A percentile compares a stretch with the other conserved stretches of the same genome.
Evolutionary conservation across 1,284 basidiomycete genomes (phyloP).

Genomic region (Puccinia hordei): DNA sequence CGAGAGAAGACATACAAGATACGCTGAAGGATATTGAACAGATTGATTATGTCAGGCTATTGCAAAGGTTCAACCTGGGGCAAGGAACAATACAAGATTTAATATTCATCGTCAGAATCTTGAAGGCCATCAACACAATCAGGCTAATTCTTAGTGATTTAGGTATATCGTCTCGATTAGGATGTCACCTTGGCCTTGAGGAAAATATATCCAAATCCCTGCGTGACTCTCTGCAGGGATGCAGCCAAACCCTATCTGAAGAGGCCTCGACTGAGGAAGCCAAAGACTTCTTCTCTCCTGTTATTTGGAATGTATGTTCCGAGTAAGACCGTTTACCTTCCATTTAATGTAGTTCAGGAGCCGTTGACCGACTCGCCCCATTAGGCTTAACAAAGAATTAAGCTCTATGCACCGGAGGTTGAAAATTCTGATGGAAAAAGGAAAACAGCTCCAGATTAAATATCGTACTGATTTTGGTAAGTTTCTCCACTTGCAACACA

Average conservation of each 20-base stretch:
- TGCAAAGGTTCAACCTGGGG: conserved; percentile 75
- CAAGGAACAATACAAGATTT: conserved; percentile 72
- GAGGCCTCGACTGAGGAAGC: conserved; percentile 15
- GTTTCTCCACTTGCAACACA: background rate
- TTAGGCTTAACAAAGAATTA: conserved; percentile 31
- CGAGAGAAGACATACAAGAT: conserved; percentile 70
- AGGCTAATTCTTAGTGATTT: conserved; percentile 5
- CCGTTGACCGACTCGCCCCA: background rate
- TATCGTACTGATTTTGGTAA: conserved; percentile 34
- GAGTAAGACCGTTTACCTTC: conserved; percentile 21
- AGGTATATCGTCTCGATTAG: conserved; percentile 15
- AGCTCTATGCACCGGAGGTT: conserved; percentile 17
- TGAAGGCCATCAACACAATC: conserved; percentile 57
- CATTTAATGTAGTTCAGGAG: background rate
- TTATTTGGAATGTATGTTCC: conserved; percentile 30
- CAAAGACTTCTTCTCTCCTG: conserved; percentile 31
- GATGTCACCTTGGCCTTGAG: conserved; percentile 11
- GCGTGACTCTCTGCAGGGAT: background rate
- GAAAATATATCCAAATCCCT: conserved; percentile 8
- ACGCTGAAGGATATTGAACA: conserved; percentile 60
- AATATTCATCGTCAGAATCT: conserved; percentile 67
- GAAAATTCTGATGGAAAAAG: conserved; percentile 15
- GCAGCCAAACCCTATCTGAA: background rate
- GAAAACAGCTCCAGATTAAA: conserved; percentile 25
- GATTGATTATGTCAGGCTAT: conserved; percentile 72